Base-by-base conservation (phyloP, 345 rosid genomes). In the Arabis alpina region DNA sequence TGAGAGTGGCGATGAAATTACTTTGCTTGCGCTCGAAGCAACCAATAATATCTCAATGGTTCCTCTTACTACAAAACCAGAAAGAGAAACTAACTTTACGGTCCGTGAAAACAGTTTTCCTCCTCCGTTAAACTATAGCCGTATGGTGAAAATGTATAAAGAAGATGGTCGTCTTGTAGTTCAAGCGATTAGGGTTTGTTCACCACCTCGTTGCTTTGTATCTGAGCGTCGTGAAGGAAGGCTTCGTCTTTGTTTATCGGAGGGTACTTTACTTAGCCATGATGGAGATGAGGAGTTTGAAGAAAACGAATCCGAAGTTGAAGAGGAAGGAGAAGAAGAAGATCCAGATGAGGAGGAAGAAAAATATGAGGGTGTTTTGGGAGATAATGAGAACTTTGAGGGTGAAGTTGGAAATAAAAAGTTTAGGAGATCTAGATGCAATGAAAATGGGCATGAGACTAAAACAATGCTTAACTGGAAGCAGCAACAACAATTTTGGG, bases 141-240 rank as follows among this genome's bases (percentile, higher is more conserved):
- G 42, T 19, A 74, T 80, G 2, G 79, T 94, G 48, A 82, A 60
- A 49, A 70, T 92, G 57, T 82, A 61, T 52, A 71, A 89, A 14
- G 93, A 83, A 83, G 87, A 79, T 7, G 99, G 96, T 34, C 81
- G 99, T 61, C 80, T 91, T 53, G 69, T 94, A 40, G 70, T 94
- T 57, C 64, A 79, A 76, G 97, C 90, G 1, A 86, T 82, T 34
- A 54, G 50, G 41, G 77, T 72, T 50, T 79, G 82, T 34, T 58
- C 82, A 39, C 52, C 50, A 13, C 69, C n/a, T 32, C 28, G 69
- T 28, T 67, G 45, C 49, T 86, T 94, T 76, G 83, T 80, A 6
- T 84, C 86, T 34, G 92, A 94, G 67, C 83, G 97, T 56, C 63
- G 80, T 56, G 70, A 80, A 1, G 96, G 99, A 48, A 82, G 93